Conservation (phyloP, 106 monocot species). For the Dactylorhiza incarnata region DNA sequence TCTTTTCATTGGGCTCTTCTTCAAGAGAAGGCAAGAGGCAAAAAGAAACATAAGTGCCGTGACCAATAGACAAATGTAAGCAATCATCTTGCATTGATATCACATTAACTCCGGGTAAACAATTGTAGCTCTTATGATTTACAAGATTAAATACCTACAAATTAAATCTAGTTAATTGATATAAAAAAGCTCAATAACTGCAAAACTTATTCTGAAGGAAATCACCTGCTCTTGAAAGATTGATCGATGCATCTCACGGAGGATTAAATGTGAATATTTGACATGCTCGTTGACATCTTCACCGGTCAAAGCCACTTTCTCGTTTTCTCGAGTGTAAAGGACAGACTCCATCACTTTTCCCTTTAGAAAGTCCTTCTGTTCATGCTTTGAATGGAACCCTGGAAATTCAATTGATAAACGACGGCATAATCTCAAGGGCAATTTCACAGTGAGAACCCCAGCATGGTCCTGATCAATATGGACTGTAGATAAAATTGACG, state of each 20-base stretch:
- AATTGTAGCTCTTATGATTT: constrained; percentile 51
- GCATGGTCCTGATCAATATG: constrained; percentile 58
- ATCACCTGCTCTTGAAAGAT: constrained; percentile 87
- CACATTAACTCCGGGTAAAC: constrained; percentile 59
- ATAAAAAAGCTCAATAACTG: neutral
- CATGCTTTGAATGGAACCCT: constrained; percentile 16
- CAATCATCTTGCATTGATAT: constrained; percentile 74
- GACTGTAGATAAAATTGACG: constrained; percentile 46
- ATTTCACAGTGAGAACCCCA: constrained; percentile 65
- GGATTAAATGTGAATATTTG: constrained; percentile 57
- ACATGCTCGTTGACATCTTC: constrained; percentile 59
- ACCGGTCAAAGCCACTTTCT: constrained; percentile 33
- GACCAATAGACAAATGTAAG: constrained; percentile 69
- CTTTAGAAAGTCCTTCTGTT: constrained; percentile 17
- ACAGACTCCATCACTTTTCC: constrained; percentile 21
- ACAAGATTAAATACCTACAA: constrained; percentile 84
- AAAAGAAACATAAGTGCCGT: constrained; percentile 63
- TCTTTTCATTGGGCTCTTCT: constrained; percentile 21
- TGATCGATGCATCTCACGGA: constrained; percentile 75
- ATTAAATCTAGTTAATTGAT: constrained; percentile 3
- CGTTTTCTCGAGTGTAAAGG: constrained; percentile 14
- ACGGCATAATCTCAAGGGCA: constrained; percentile 57
- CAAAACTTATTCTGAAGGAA: neutral
- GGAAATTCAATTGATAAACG: constrained; percentile 48
- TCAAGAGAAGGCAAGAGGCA: constrained; percentile 28